Evolutionary conservation across 495 filamentous ascomycete genomes (phyloP).

Genomic region (Aspergillus avenaceus): DNA sequence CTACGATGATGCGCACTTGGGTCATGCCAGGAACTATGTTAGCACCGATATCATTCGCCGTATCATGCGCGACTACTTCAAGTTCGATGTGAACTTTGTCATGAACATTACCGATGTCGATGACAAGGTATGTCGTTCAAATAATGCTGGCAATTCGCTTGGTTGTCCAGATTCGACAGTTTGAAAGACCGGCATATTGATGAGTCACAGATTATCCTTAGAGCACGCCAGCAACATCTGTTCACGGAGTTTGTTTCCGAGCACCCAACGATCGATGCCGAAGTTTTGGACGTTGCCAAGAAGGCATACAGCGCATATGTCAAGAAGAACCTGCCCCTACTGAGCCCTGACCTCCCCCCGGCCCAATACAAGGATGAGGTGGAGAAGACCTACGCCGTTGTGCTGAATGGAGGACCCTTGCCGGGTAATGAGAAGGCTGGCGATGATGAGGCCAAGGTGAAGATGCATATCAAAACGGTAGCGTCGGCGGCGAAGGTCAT

Average conservation of each 20-base stretch:
- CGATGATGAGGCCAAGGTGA: constrained; percentile 80
- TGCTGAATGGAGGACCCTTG: constrained; percentile 49
- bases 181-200: neutral
- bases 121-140: constrained; percentile 63
- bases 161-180: neutral
- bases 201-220: constrained; percentile 67
- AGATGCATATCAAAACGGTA: constrained; percentile 87
- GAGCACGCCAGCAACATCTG: constrained; percentile 73
- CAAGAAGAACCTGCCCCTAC: constrained; percentile 67
- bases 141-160: neutral
- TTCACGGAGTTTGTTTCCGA: constrained; percentile 50
- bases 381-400: constrained; percentile 57
- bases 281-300: constrained; percentile 51
- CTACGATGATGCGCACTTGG: constrained; percentile 86
- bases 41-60: constrained; percentile 88
- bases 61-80: constrained; percentile 82
- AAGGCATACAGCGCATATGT: constrained; percentile 71
- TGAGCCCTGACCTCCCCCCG: constrained; percentile 39
- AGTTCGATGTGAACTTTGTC: constrained; percentile 82
- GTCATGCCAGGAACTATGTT: constrained; percentile 92
- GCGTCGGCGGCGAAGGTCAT: constrained; percentile 57
- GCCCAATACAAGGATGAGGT: constrained; percentile 50
- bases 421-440: constrained; percentile 59
- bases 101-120: constrained; percentile 97
- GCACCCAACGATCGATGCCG: constrained; percentile 45